Conservation (phyloP, 176 grass and related monocot species). For the Oryza nivara region DNA sequence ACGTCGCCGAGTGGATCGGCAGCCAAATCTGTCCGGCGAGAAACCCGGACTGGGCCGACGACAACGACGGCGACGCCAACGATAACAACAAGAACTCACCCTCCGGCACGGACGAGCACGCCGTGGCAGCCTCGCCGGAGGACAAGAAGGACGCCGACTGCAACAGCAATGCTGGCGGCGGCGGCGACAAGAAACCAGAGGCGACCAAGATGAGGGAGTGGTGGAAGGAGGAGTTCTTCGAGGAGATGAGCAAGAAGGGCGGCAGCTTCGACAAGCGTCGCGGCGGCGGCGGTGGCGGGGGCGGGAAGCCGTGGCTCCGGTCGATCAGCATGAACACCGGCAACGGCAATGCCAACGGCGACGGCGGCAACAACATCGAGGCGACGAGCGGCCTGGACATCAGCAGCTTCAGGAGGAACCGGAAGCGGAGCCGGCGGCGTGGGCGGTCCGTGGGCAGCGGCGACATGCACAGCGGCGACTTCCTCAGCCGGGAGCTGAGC, state of each 20-base stretch:
- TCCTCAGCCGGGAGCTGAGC: slow-evolving; percentile 72
- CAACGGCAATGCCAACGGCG: slow-evolving; percentile 20
- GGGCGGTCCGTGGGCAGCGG: slow-evolving; percentile 58
- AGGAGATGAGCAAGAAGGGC: slow-evolving; percentile 74
- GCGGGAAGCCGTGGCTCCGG: slow-evolving; percentile 50
- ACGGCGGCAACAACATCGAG: neutral
- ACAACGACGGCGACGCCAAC: slow-evolving; percentile 4
- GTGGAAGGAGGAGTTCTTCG: slow-evolving; percentile 91
- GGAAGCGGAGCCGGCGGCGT: slow-evolving; percentile 55
- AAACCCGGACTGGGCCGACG: slow-evolving; percentile 57
- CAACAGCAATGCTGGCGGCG: slow-evolving; percentile 6
- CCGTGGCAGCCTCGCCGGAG: neutral
- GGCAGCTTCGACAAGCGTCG: slow-evolving; percentile 36
- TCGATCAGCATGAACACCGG: slow-evolving; percentile 36
- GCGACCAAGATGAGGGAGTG: slow-evolving; percentile 67
- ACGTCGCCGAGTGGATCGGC: slow-evolving; percentile 80
- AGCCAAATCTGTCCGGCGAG: slow-evolving; percentile 59
- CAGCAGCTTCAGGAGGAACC: slow-evolving; percentile 38
- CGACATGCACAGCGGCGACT: slow-evolving; percentile 64
- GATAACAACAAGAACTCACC: slow-evolving; percentile 7
- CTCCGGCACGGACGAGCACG: slow-evolving; percentile 19
- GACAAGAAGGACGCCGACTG: slow-evolving; percentile 36
- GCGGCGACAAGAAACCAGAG: slow-evolving; percentile 42
- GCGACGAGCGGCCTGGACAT: slow-evolving; percentile 20
- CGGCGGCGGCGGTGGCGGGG: too few relatives aligned